A percentile compares a stretch with the other conserved stretches of the same genome.
phyloP scores from a whole-genome alignment of 2,329 filamentous ascomycete species.

The Erysiphe pulchra region DNA sequence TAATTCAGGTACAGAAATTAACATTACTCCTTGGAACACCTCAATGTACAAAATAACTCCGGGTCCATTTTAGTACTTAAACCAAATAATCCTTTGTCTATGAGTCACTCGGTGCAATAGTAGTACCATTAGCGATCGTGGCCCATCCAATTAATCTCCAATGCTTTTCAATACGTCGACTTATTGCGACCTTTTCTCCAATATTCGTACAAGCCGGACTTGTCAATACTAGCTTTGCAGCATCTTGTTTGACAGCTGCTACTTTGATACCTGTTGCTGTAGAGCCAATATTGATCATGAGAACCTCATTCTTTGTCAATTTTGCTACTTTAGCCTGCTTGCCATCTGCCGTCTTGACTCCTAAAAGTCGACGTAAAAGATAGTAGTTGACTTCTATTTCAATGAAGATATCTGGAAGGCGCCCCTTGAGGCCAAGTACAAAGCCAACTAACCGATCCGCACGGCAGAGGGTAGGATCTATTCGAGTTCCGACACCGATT shows the following conservation, averaged over 20 bases:
- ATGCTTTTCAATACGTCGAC: constrained; percentile 94
- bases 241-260: constrained; percentile 88
- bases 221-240: constrained; percentile 79
- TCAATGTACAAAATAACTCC: too few relatives aligned
- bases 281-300: constrained; percentile 99
- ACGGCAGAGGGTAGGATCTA: constrained; percentile 93
- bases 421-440: constrained; percentile 83
- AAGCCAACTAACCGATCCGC: constrained; percentile 96
- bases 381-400: constrained; percentile 99
- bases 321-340: constrained; percentile 99
- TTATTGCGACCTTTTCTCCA: constrained; percentile 92
- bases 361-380: constrained; percentile 73
- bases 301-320: constrained; percentile 90
- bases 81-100: constrained; percentile 1
- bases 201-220: constrained; percentile 90
- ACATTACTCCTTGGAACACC: too few relatives aligned
- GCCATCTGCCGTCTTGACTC: constrained; percentile 92
- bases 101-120: constrained; percentile 12
- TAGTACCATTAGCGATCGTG: constrained; percentile 20
- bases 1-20: too few relatives aligned
- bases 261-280: constrained; percentile 96
- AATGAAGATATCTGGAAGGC: constrained; percentile 87
- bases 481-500: constrained; percentile 92
- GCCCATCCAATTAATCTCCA: constrained; percentile 91
- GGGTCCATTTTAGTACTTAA: too few relatives aligned